Conservation (phyloP, 2,329 filamentous ascomycete species). For the Paraphoma chrysanthemicola region DNA sequence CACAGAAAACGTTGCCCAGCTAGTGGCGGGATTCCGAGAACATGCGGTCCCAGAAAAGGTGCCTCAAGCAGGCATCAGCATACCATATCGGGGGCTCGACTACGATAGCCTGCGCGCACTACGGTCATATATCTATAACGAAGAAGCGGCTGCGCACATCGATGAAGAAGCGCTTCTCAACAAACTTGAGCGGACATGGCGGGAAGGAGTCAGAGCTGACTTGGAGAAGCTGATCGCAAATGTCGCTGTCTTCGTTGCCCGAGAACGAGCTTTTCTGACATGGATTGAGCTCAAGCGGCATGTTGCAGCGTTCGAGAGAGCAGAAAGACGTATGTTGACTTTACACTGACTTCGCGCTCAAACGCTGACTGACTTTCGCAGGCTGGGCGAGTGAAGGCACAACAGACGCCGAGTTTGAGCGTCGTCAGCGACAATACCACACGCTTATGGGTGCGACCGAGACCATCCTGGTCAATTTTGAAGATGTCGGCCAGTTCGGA, state of each 20-base stretch:
- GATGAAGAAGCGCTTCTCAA: slow-evolving; percentile 41
- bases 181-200: slow-evolving; percentile 38
- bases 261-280: slow-evolving; percentile 42
- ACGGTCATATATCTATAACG: slow-evolving; percentile 39
- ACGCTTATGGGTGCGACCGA: slow-evolving; percentile 43
- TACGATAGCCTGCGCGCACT: slow-evolving; percentile 38
- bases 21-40: slow-evolving; percentile 37
- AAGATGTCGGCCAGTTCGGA: slow-evolving; percentile 36
- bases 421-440: slow-evolving; percentile 41
- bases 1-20: slow-evolving; percentile 33
- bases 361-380: slow-evolving; percentile 9
- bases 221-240: slow-evolving; percentile 35
- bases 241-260: slow-evolving; percentile 37
- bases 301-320: slow-evolving; percentile 41
- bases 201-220: slow-evolving; percentile 37
- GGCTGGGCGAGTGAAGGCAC: slow-evolving; percentile 41
- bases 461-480: slow-evolving; percentile 39
- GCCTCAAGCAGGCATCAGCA: slow-evolving; percentile 22
- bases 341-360: neutral
- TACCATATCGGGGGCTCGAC: slow-evolving; percentile 38
- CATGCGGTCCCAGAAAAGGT: slow-evolving; percentile 23
- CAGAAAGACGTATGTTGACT: slow-evolving; percentile 37
- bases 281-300: slow-evolving; percentile 46
- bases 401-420: slow-evolving; percentile 36
- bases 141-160: slow-evolving; percentile 26